Evolutionary conservation across 148 eudicot genomes (phyloP).

Genomic region (Euryodendron excelsum): DNA sequence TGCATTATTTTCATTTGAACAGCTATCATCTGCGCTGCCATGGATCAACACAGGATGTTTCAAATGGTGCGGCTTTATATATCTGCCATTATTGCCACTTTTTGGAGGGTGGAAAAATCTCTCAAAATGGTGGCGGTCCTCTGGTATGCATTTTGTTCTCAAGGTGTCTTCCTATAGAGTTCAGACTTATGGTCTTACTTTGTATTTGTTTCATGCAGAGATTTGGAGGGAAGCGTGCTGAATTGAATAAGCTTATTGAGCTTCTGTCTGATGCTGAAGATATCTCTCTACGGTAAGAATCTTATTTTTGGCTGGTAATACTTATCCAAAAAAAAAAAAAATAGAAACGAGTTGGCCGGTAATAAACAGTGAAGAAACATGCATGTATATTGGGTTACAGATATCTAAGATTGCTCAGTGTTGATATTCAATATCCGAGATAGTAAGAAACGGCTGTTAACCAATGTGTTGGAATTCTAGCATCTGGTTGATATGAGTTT

Average conservation of each 20-base stretch:
- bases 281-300: conserved; percentile 59
- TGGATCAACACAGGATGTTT: conserved; percentile 34
- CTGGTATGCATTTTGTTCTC: conserved; percentile 46
- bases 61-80: conserved; percentile 23
- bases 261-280: conserved; percentile 57
- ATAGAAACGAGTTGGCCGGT: no score
- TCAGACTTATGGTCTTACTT: conserved; percentile 14
- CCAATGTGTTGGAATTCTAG: no score
- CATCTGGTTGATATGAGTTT: no score
- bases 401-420: no score
- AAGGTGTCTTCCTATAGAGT: conserved; percentile 1
- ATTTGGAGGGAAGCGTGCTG: conserved; percentile 53
- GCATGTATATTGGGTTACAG: no score
- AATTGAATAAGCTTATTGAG: conserved; percentile 51
- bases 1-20: conserved; percentile 24
- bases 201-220: conserved; percentile 40
- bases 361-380: no score
- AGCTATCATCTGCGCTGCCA: conserved; percentile 78
- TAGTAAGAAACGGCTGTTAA: not conserved
- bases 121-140: conserved; percentile 51
- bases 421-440: not conserved
- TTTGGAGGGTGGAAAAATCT: conserved; percentile 61
- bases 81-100: conserved; percentile 70
- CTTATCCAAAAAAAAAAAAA: no score
- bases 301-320: not conserved